Conservation (phyloP, 257 asterid genomes). For the Primulina huaijiensis region DNA sequence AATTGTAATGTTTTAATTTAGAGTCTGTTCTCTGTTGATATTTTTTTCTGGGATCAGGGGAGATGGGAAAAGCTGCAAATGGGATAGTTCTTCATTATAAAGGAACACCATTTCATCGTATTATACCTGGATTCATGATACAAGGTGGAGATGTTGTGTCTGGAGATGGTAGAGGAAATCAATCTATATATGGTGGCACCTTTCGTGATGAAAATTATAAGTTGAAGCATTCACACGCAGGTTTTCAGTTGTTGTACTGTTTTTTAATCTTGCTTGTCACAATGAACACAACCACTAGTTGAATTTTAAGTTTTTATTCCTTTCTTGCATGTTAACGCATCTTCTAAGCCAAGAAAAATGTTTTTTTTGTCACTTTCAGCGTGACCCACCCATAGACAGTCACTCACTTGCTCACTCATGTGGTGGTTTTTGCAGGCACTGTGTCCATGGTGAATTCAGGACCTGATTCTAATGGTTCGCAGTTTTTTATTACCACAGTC, state of each 20-base stretch:
- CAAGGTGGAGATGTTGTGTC: conserved; percentile 93
- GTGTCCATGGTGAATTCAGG: conserved; percentile 95
- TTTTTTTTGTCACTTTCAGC: background rate
- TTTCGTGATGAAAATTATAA: conserved; percentile 85
- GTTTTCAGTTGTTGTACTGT: conserved; percentile 27
- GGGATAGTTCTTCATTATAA: conserved; percentile 78
- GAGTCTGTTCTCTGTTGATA: conserved; percentile 18
- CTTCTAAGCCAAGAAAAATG: background rate
- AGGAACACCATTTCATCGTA: conserved; percentile 92
- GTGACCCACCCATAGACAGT: background rate
- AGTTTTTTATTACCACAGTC: conserved; percentile 91
- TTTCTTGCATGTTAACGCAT: background rate
- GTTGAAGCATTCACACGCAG: conserved; percentile 80
- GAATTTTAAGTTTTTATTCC: background rate
- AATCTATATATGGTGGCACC: conserved; percentile 59
- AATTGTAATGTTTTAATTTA: background rate
- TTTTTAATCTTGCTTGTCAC: background rate
- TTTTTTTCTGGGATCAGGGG: conserved; percentile 52
- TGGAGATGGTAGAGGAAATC: conserved; percentile 80
- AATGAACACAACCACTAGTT: background rate
- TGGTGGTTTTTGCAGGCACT: conserved; percentile 45
- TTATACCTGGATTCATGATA: conserved; percentile 97
- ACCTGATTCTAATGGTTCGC: conserved; percentile 91
- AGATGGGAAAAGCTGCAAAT: conserved; percentile 72
- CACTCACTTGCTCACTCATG: background rate